Evolutionary conservation across 1,284 basidiomycete species (phyloP).

Genomic region (Salmacisia buchloeana): DNA sequence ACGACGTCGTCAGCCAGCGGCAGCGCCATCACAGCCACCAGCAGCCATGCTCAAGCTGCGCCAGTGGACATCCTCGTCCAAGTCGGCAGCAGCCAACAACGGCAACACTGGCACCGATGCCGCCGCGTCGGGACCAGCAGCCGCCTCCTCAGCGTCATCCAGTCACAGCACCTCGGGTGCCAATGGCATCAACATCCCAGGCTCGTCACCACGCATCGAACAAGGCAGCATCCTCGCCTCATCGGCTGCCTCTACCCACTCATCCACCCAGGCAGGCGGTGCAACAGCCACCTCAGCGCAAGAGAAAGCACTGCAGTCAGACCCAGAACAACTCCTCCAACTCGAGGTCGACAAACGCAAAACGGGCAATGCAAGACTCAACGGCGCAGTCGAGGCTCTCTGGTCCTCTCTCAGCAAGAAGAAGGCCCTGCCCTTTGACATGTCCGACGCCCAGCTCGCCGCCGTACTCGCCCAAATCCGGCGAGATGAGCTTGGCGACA

Average conservation of each 20-base stretch:
- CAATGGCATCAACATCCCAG: neutral
- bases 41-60: neutral
- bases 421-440: constrained; percentile 26
- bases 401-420: constrained; percentile 28
- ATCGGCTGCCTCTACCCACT: no score
- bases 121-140: neutral
- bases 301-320: neutral
- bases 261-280: no score
- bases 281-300: no score
- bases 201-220: no score
- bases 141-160: neutral
- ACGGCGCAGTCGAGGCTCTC: constrained; percentile 26
- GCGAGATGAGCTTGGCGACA: neutral
- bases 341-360: constrained; percentile 23
- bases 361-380: constrained; percentile 22
- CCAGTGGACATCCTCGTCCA: constrained; percentile 6
- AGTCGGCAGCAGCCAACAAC: no score
- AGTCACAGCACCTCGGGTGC: neutral
- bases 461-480: constrained; percentile 2
- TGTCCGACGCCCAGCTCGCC: neutral
- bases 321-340: neutral
- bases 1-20: neutral
- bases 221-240: no score
- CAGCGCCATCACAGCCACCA: neutral
- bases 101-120: no score